Evolutionary conservation across 139 green algal species (phyloP).

Genomic region (Gonium pectorale): DNA sequence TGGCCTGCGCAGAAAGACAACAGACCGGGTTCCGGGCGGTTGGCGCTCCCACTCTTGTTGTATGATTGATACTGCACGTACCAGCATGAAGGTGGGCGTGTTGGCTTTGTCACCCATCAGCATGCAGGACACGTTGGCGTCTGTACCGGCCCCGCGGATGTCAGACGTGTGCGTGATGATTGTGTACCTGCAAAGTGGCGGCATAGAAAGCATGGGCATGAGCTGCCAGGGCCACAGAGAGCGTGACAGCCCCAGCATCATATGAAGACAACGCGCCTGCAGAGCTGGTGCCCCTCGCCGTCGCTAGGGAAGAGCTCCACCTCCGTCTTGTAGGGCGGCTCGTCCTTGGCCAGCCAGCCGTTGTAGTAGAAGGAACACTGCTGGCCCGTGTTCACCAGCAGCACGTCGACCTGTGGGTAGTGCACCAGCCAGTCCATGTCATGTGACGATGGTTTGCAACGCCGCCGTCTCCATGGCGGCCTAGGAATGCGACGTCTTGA

Average conservation of each 20-base stretch:
- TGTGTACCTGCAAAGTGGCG: constrained; percentile 53
- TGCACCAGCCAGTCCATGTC: no score
- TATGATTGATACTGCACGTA: no score
- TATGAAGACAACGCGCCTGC: constrained; percentile 38
- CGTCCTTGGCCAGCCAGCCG: constrained; percentile 63
- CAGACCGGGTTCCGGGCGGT: no score
- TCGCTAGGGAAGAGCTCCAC: constrained; percentile 49
- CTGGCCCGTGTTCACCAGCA: constrained; percentile 60
- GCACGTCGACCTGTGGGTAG: constrained; percentile 58
- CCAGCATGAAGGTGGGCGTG: constrained; percentile 52
- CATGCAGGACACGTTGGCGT: constrained; percentile 65
- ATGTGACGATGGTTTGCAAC: no score
- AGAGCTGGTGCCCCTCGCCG: neutral
- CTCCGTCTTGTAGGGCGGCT: constrained; percentile 66
- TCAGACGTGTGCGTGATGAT: constrained; percentile 67
- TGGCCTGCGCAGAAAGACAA: no score
- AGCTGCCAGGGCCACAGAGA: no score
- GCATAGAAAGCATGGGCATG: no score
- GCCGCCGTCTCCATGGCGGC: no score
- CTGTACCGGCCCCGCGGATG: constrained; percentile 67
- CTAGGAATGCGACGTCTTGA: no score
- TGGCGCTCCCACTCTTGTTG: no score
- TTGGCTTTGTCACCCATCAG: constrained; percentile 64
- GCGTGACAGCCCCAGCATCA: no score
- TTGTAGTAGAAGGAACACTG: constrained; percentile 57